phyloP scores from a whole-genome alignment of 2,329 filamentous ascomycete species.

The Botrytis fragariae region DNA sequence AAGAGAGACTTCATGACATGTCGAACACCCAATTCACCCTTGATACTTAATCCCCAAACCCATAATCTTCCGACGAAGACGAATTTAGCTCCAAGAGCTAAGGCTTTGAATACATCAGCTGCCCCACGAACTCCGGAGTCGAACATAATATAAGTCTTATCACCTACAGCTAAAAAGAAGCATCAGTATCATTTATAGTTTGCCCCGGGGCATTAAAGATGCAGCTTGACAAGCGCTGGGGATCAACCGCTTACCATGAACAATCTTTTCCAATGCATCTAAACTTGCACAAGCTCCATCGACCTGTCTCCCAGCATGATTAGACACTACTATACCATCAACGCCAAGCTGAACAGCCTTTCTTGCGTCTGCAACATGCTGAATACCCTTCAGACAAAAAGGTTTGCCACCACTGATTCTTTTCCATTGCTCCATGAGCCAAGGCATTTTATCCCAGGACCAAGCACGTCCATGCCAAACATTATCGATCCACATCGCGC shows the following conservation, averaged over 20 bases:
- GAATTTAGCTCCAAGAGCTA: conserved; percentile 62
- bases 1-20: conserved; percentile 62
- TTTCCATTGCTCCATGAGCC: conserved; percentile 60
- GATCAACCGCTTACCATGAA: conserved; percentile 41
- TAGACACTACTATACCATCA: conserved; percentile 61
- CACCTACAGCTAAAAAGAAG: conserved; percentile 46
- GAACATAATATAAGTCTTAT: conserved; percentile 58
- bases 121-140: conserved; percentile 64
- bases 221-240: neutral
- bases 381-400: conserved; percentile 62
- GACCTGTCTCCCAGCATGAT: conserved; percentile 58
- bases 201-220: too few species aligned
- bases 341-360: conserved; percentile 56
- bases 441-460: conserved; percentile 62
- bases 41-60: conserved; percentile 58
- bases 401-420: conserved; percentile 55
- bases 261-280: conserved; percentile 59
- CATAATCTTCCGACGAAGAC: conserved; percentile 62
- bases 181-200: neutral
- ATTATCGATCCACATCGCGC: conserved; percentile 60
- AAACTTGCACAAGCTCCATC: conserved; percentile 59
- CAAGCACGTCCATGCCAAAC: conserved; percentile 63
- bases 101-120: conserved; percentile 64
- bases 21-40: conserved; percentile 58
- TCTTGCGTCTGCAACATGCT: conserved; percentile 56